Conservation (phyloP, 1,139 yeast species). For the Meyerozyma athensensis region DNA sequence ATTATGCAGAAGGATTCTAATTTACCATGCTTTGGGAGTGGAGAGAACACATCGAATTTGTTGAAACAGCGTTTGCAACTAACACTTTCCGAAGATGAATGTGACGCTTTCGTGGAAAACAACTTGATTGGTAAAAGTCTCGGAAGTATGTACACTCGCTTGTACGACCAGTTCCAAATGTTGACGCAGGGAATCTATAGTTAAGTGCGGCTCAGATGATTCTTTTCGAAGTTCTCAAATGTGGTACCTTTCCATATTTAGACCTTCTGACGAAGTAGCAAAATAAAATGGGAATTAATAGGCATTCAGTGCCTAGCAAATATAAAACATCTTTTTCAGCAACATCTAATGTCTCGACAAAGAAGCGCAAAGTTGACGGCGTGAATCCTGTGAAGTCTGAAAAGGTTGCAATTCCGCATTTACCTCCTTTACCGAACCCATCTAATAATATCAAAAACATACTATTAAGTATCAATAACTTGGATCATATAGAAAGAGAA, state of each 20-base stretch:
- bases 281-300: conserved; percentile 21
- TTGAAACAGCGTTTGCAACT: conserved; percentile 77
- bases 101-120: conserved; percentile 72
- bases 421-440: background rate
- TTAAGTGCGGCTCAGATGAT: background rate
- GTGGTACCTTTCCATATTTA: background rate
- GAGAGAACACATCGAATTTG: conserved; percentile 74
- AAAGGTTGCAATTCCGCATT: background rate
- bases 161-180: conserved; percentile 92
- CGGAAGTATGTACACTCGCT: conserved; percentile 85
- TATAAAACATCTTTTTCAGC: conserved; percentile 14
- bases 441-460: background rate
- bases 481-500: conserved; percentile 6
- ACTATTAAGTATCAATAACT: background rate
- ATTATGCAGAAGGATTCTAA: conserved; percentile 89
- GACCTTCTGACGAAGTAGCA: conserved; percentile 13
- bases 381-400: background rate
- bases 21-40: conserved; percentile 87
- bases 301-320: conserved; percentile 28
- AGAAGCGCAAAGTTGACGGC: background rate
- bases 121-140: conserved; percentile 70
- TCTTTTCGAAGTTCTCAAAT: background rate
- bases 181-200: conserved; percentile 91
- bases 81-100: conserved; percentile 67
- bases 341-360: background rate